phyloP scores from a whole-genome alignment of 2,329 filamentous ascomycete genomes.

The Colletotrichum brevisporum region DNA sequence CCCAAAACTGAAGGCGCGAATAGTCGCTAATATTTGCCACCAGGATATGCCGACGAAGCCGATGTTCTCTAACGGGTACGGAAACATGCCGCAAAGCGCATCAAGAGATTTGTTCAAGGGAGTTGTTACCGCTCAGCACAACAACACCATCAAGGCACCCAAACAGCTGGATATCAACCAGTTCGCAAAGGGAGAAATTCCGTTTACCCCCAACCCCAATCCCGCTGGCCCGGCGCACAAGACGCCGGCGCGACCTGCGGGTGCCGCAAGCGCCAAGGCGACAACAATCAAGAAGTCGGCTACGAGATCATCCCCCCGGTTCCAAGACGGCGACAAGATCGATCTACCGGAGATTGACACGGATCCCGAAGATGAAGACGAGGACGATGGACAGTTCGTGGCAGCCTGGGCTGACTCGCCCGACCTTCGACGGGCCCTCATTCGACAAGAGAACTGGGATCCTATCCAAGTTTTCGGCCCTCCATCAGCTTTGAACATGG shows the following conservation, averaged over 20 bases:
- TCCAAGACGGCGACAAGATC: conserved; percentile 90
- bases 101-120: conserved; percentile 75
- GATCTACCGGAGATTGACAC: conserved; percentile 96
- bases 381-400: conserved; percentile 72
- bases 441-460: conserved; percentile 87
- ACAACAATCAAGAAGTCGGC: conserved; percentile 68
- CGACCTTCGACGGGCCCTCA: conserved; percentile 81
- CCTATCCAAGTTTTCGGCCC: conserved; percentile 90
- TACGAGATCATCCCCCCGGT: conserved; percentile 82
- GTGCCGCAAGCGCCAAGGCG: conserved; percentile 64
- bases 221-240: conserved; percentile 72
- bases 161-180: conserved; percentile 89
- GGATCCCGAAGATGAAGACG: conserved; percentile 90
- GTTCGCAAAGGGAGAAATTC: conserved; percentile 88
- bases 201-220: conserved; percentile 82
- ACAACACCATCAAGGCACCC: conserved; percentile 71
- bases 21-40: conserved; percentile 19
- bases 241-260: conserved; percentile 74
- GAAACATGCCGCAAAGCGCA: conserved; percentile 67
- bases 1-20: too few species aligned
- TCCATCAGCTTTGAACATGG: conserved; percentile 90
- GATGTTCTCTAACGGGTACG: conserved; percentile 73
- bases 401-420: conserved; percentile 93
- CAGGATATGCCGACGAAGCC: conserved; percentile 75
- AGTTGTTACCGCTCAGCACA: conserved; percentile 76